Evolutionary conservation across 306 rosid species (phyloP).

Genomic region (Spatholobus suberectus): DNA sequence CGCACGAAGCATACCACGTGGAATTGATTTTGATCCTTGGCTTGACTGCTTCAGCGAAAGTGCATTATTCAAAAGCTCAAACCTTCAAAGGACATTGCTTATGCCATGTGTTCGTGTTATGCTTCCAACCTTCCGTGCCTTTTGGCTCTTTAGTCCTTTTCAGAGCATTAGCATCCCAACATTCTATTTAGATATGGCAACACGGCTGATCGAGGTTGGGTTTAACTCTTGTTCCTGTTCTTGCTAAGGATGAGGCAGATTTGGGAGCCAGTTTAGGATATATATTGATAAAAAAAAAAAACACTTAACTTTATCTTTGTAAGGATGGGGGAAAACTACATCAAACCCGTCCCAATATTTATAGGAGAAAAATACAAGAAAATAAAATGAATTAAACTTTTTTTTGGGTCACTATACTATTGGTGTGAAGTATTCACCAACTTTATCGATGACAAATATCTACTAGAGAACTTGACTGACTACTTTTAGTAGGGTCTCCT

Average conservation of each 20-base stretch:
- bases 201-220: neutral
- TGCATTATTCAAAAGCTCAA: conserved; percentile 2
- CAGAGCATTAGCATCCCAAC: conserved; percentile 10
- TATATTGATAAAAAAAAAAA: neutral
- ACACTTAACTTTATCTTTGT: no score
- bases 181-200: neutral
- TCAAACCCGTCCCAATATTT: no score
- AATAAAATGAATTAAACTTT: no score
- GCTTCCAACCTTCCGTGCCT: neutral
- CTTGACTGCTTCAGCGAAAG: neutral
- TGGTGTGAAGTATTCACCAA: no score
- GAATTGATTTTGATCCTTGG: neutral
- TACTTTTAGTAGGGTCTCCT: no score
- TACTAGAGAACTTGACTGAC: no score
- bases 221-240: neutral
- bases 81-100: neutral
- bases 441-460: no score
- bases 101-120: neutral
- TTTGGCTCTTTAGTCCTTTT: conserved; percentile 1
- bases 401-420: no score
- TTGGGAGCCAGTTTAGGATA: neutral
- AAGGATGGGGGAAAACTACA: no score
- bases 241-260: neutral
- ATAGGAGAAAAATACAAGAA: no score
- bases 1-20: neutral